Base-by-base conservation (phyloP, 2,329 filamentous ascomycete species). In the Exophiala alcalophila region DNA sequence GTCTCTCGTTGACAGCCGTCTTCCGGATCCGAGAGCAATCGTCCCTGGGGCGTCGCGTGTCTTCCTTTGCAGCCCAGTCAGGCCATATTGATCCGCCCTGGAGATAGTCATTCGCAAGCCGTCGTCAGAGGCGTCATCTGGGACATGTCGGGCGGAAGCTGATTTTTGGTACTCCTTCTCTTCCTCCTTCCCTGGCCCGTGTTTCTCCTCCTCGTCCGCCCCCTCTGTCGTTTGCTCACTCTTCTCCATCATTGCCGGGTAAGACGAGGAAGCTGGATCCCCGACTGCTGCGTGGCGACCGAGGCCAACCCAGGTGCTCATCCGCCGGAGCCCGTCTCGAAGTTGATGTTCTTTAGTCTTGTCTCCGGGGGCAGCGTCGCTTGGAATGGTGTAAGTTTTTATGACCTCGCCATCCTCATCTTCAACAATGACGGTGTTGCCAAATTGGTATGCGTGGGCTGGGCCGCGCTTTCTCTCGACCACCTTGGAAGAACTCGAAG, bases 361-460 rank as follows among this genome's bases (percentile, higher is more conserved):
- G 26, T 45, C 59, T 50, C 38, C 47, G 26, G 33, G 41, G 4
- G 65, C 64, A 26, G 14, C 32, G 9, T 50, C 53, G 29, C 30
- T 40, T 5, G 77, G 77, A 40, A 83, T 81, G 34, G 79, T 78
- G 59, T 81, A 83, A 57, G 81, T 83, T 67, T 81, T 83, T 63
- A 83, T 71, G 18, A 83, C 80, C 60, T 83, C 80, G 18, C 80
- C 80, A 53, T 83, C 78, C 57, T 81, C 79, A 53, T 83, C 80
- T 59, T 83, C 80, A 11, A 83, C 78, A 59, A 83, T 83, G 53
- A 83, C 80, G n/a, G 80, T 83, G 55, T 82, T 82, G 37, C 80
- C 80, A 53, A 81, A 83, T 49, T 83, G 80, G 56, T 83, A 83
- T 1, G 80, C 80, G 45, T 80, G 75, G 25, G 80, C 80, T 29